Evolutionary conservation across 345 rosid genomes (phyloP), one percentile per base, ranked within the genome.

Genomic region (Physaria fendleri): DNA sequence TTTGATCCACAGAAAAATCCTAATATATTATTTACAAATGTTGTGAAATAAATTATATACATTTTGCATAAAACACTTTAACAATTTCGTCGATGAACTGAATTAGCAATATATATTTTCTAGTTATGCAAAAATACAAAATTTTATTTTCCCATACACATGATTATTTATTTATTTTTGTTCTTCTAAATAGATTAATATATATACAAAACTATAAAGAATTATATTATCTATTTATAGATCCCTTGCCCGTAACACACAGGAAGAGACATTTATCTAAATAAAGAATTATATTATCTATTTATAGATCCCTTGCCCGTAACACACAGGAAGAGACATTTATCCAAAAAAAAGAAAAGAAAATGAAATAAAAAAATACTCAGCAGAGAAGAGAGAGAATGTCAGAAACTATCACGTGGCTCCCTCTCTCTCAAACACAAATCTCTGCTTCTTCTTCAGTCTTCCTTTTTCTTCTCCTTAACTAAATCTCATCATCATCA

Each of bases 321-420:
- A 43, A 34, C 40, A 2, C 27, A 68, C 34, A 28, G 0, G 62
- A 69, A 69, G 43, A 55, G 58, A 60, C 67, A 69, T 48, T 47
- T 69, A 46, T 30, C 18, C 12, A 9, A 27, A 40, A 11, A 39
- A 28, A 18, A 1, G 25, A 45, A 21, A 32, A 42, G 8, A 4
- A 3, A 1, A 30, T 20, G 11, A 20, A 10, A 40, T 0, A 8
- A 12, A 41, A 2, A 35, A 17, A 12, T 5, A 12, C n/a, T n/a
- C n/a, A n/a, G 11, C 6, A 41, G 7, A 50, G 34, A 5, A 10
- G 3, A 27, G 35, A 49, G 38, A 34, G 45, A 52, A 62, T 61
- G 73, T 69, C 57, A 61, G 68, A n/a, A n/a, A n/a, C n/a, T 47
- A 32, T 70, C 64, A 56, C 74, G 64, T 70, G 74, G 64, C 59